Evolutionary conservation across 306 rosid genomes (phyloP).

Genomic region (Ochetophila trinervis): DNA sequence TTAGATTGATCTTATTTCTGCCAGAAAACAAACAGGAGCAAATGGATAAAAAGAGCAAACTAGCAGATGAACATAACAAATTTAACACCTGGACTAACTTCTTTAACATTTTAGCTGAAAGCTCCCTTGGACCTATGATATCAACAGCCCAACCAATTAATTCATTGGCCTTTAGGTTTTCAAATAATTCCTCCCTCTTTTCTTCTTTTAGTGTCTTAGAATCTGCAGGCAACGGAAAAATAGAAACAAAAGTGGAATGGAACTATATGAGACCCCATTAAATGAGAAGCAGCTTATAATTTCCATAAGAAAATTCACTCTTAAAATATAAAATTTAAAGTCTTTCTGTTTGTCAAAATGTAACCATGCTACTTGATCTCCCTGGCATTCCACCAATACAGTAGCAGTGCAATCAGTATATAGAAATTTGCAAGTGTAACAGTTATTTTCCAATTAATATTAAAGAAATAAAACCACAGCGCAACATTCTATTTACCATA

Average conservation of each 20-base stretch:
- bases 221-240: constrained; percentile 41
- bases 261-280: constrained; percentile 1
- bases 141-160: constrained; percentile 92
- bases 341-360: too few species aligned
- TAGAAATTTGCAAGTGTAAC: neutral
- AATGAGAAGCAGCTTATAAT: neutral
- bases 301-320: neutral
- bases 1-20: constrained; percentile 81
- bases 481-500: neutral
- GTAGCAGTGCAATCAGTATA: neutral
- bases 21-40: constrained; percentile 19
- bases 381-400: too few species aligned
- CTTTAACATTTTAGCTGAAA: constrained; percentile 82
- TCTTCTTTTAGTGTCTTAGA: constrained; percentile 93
- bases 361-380: too few species aligned
- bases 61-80: neutral
- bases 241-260: constrained; percentile 2
- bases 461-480: neutral
- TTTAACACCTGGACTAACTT: constrained; percentile 32
- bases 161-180: constrained; percentile 52
- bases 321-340: neutral
- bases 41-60: constrained; percentile 7
- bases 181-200: constrained; percentile 88
- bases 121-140: constrained; percentile 75
- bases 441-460: neutral